Base-by-base conservation (phyloP, 2,329 filamentous ascomycete genomes). In the Davidsoniella eucalypti region DNA sequence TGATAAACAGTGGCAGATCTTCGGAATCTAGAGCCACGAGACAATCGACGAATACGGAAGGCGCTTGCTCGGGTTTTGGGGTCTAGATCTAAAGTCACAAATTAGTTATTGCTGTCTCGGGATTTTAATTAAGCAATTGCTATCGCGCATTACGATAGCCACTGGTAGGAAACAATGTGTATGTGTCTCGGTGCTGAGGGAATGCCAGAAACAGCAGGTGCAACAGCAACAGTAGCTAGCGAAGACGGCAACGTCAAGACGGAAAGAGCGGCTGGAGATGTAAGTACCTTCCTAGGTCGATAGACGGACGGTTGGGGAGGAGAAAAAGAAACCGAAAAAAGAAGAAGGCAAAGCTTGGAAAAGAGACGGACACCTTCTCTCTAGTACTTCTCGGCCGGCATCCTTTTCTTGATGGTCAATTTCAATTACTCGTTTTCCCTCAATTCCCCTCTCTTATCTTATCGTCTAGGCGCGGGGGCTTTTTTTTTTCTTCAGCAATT, bases 361-460 rank as follows among this genome's bases (percentile, higher is more conserved):
- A 43, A 43, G 40, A 43, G 40, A 18, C 17, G 17, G 17, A 14
- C n/a, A 17, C 40, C n/a, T 21, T 21, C 17, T 25, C 25, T 25
- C 40, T 10, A 10, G 18, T 43, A 33, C 26, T 33, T 21, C 26
- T 33, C 26, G 26, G 26, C 26, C 26, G 26, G 26, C 26, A 7
- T 33, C 26, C 26, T 33, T 33, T 12, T 21, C 41, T 43, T 43
- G 41, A 6, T 41, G 37, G 37, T 14, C 5, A 17, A 41, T 18
- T 6, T 41, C 39, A 41, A 41, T 41, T 41, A 8, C n/a, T 18
- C 26, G 26, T 33, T 33, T 33, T 33, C 26, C 26, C 26, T 33
- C 26, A 33, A 33, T 33, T 10, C 16, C n/a, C 10, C 44, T 36
- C 26, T 36, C 43, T 49, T 52, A 49, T 52, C 50, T 49, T 52